Conservation (phyloP, 169 alveolate species). For the Eimeria maxima region DNA sequence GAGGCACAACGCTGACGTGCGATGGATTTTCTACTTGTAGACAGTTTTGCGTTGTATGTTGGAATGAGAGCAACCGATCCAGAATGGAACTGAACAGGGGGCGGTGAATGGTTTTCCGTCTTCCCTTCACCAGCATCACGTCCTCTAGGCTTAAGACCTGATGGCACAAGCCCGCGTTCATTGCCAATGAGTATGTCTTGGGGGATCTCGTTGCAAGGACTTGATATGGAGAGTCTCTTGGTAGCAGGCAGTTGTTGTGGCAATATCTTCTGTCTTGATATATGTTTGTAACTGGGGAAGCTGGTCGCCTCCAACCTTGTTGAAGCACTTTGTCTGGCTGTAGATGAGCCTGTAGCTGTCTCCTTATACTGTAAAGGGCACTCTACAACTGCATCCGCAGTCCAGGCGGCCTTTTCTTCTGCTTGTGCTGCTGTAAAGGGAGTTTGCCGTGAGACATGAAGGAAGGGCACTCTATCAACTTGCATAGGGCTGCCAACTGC, state of each 20-base stretch:
- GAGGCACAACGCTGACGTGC: not conserved
- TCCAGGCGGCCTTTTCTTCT: not conserved
- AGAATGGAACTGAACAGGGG: not conserved
- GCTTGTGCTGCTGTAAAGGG: not conserved
- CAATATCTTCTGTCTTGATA: not conserved
- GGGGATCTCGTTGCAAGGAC: not conserved
- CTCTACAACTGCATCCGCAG: not conserved
- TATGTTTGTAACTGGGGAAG: not conserved
- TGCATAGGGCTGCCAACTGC: conserved; percentile 41
- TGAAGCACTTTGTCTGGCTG: not conserved
- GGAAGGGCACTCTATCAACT: not conserved
- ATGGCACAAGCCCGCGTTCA: not conserved
- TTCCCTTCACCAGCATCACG: not conserved
- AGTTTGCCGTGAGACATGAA: not conserved
- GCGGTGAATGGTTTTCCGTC: not conserved
- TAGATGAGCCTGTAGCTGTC: not conserved
- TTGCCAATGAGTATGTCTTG: not conserved
- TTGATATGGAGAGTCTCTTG: not conserved
- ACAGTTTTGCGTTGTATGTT: not conserved
- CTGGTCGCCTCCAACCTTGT: not conserved
- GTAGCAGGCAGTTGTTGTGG: not conserved
- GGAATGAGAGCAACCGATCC: not conserved
- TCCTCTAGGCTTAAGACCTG: not conserved
- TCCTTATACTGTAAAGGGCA: not conserved
- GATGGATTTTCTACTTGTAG: not conserved